Evolutionary conservation across 257 asterid genomes (phyloP).

Genomic region (Cinchona pubescens): DNA sequence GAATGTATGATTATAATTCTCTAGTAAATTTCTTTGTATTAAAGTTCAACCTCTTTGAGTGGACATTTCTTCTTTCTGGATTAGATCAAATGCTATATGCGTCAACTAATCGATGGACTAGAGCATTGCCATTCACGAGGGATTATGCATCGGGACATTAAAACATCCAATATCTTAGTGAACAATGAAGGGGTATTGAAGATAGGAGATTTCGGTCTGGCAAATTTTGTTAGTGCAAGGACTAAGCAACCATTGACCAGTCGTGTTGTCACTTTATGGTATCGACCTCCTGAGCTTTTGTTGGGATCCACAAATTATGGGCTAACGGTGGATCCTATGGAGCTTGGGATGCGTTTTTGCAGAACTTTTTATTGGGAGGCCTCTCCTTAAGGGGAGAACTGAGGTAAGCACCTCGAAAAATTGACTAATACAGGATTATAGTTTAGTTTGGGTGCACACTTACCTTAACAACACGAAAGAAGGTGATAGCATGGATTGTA

Average conservation of each 20-base stretch:
- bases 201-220: conserved; percentile 90
- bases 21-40: not conserved
- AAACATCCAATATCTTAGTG: conserved; percentile 74
- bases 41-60: not conserved
- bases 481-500: not conserved
- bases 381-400: conserved; percentile 87
- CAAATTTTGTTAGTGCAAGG: conserved; percentile 55
- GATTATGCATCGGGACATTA: conserved; percentile 81
- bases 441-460: not conserved
- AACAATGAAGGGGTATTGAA: conserved; percentile 79
- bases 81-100: conserved; percentile 93
- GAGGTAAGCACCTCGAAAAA: conserved; percentile 49
- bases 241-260: conserved; percentile 63
- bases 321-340: conserved; percentile 79
- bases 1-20: not conserved
- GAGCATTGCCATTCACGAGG: conserved; percentile 88
- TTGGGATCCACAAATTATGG: conserved; percentile 78
- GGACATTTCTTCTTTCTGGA: conserved; percentile 23
- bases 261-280: conserved; percentile 95
- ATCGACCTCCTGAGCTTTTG: conserved; percentile 94
- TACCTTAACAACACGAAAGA: not conserved
- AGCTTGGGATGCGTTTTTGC: conserved; percentile 95
- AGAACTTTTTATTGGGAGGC: conserved; percentile 80
- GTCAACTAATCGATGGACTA: conserved; percentile 66
- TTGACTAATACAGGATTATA: not conserved